A percentile compares a stretch with the other conserved stretches of the same genome.
phyloP scores from a whole-genome alignment of 2,329 filamentous ascomycete genomes.

The Thelonectria olida region DNA sequence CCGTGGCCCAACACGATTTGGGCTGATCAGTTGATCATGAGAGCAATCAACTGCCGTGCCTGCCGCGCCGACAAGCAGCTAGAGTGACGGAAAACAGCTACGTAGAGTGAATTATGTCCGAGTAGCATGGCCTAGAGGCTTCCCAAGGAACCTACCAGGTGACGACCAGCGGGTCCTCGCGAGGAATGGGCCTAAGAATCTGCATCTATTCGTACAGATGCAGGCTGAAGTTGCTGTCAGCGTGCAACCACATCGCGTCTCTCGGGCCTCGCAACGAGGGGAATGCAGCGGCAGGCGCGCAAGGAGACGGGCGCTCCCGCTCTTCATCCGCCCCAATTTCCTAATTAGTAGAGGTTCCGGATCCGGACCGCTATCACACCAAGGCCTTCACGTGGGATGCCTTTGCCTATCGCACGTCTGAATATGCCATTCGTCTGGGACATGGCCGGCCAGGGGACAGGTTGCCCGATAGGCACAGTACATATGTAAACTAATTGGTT shows the following conservation, averaged over 20 bases:
- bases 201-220: slow-evolving; percentile 13
- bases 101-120: background rate
- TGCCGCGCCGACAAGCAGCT: slow-evolving; percentile 11
- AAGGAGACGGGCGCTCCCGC: slow-evolving; percentile 40
- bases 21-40: background rate
- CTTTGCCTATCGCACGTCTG: slow-evolving; percentile 27
- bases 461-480: slow-evolving; percentile 23
- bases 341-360: slow-evolving; percentile 27
- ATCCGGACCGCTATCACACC: slow-evolving; percentile 25
- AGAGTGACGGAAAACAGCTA: slow-evolving; percentile 5
- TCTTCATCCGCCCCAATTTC: slow-evolving; percentile 24
- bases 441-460: slow-evolving; percentile 17
- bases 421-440: slow-evolving; percentile 20
- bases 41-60: slow-evolving; percentile 17
- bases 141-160: slow-evolving; percentile 12
- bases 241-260: slow-evolving; percentile 25
- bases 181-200: slow-evolving; percentile 1
- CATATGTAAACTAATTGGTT: background rate
- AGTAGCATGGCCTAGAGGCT: background rate
- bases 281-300: slow-evolving; percentile 39
- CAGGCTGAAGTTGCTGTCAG: slow-evolving; percentile 23
- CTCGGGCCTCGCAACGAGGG: slow-evolving; percentile 10
- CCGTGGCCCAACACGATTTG: slow-evolving; percentile 1
- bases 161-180: slow-evolving; percentile 1
- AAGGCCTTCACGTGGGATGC: slow-evolving; percentile 29